These are phyloP conservation scores for Mallotus nudiflorus DNA, from an alignment of 345 rosid species.

Conservation along the genomic window DNA sequence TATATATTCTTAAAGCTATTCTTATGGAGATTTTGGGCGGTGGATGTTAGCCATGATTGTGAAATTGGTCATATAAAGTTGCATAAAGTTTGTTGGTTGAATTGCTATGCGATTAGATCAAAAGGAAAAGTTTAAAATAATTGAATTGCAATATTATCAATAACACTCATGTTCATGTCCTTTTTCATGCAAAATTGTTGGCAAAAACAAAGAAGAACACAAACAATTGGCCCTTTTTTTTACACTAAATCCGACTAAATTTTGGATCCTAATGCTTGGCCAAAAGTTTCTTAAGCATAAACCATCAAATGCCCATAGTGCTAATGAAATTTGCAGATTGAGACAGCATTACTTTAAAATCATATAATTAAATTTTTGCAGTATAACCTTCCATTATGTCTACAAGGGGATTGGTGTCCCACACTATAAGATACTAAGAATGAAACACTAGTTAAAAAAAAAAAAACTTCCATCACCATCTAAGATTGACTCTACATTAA, in stretches of 20 bases:
- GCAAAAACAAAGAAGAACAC: neutral
- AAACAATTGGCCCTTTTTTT: neutral
- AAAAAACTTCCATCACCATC: no score
- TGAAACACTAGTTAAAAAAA: no score
- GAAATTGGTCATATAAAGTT: conserved; percentile 15
- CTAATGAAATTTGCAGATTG: no score
- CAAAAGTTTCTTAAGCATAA: neutral
- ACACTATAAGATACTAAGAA: no score
- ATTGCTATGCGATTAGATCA: neutral
- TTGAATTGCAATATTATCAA: neutral
- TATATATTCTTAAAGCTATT: conserved; percentile 4
- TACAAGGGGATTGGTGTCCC: no score
- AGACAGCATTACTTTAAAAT: no score
- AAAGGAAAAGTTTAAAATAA: neutral
- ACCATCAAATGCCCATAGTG: no score
- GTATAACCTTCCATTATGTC: no score
- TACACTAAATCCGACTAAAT: neutral
- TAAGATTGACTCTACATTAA: no score
- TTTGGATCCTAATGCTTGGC: neutral
- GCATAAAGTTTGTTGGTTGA: neutral
- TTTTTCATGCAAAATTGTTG: neutral
- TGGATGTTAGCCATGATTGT: conserved; percentile 2
- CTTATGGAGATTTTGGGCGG: neutral
- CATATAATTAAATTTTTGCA: no score
- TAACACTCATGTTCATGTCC: neutral